A percentile compares a stretch with the other conserved stretches of the same genome.
Conservation (phyloP, 176 grass and related monocot genomes). For the Rhynchospora pubera region DNA sequence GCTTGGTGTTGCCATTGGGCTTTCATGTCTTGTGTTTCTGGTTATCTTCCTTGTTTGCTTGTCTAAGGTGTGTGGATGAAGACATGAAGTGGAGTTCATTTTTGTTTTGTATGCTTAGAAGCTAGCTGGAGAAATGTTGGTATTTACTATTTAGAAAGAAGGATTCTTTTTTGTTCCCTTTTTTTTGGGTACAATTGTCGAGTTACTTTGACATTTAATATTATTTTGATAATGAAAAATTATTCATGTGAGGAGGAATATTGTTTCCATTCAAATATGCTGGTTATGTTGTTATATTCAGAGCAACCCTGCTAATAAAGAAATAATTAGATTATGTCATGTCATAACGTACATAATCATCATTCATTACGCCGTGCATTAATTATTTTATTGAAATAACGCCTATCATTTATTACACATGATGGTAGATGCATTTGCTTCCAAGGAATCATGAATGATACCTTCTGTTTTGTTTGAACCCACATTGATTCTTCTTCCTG, state of each 20-base stretch:
- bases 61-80: slow-evolving; percentile 60
- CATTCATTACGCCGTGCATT: neutral
- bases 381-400: neutral
- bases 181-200: neutral
- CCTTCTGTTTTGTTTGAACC: neutral
- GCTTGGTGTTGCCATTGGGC: slow-evolving; percentile 85
- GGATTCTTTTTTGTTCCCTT: slow-evolving; percentile 23
- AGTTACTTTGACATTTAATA: neutral
- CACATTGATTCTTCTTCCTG: neutral
- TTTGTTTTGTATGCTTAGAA: neutral
- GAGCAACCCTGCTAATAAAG: neutral
- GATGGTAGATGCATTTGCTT: neutral
- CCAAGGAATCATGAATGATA: neutral
- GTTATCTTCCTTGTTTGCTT: slow-evolving; percentile 84
- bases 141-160: slow-evolving; percentile 4
- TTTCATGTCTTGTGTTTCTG: slow-evolving; percentile 78
- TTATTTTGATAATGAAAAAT: neutral
- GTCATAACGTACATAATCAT: neutral
- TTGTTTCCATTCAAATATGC: neutral
- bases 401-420: neutral
- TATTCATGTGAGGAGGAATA: neutral
- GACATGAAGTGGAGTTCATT: neutral
- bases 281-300: neutral
- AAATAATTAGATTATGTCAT: neutral
- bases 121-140: slow-evolving; percentile 6